Evolutionary conservation across 2,329 filamentous ascomycete genomes (phyloP), one percentile per base, ranked within the genome.

Genomic region (Cercospora berteroae): DNA sequence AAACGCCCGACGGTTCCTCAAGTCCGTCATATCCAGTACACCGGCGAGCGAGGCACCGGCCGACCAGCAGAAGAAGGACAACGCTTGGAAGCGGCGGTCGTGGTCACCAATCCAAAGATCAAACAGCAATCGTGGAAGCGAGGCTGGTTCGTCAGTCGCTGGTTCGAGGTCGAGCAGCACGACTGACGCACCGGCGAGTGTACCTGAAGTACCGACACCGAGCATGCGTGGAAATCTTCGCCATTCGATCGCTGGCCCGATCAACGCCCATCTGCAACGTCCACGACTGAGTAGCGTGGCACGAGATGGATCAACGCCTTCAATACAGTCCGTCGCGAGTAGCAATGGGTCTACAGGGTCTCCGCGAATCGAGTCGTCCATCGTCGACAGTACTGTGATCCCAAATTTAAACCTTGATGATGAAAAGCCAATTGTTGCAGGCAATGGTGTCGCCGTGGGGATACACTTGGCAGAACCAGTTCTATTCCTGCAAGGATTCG

Each of bases 391-490:
- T n/a, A 69, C 63, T 52, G 70, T 76, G 10, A 72, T 77, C 29
- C 74, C 75, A 6, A 68, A 71, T 8, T 64, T 75, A 56, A 73
- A 76, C 25, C 52, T 81, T 36, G 75, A 81, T 2, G 80, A 83
- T 57, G 84, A 86, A 70, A 92, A 93, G 79, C 91, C 92, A 1
- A 83, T 94, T n/a, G 91, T 90, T 12, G 88, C 89, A 16, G 91
- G 90, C 58, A 92, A 90, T 77, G 91, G 91, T 55, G 85, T 95
- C 23, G 85, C 85, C 25, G 90, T 92, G 74, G 90, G 88, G 31
- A 91, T 95, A 56, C 81, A 90, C 29, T 82, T 95, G 48, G 90
- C 90, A 29, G 92, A 95, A 77, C 91, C 91, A n/a, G 89, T 90
- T 66, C 82, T 95, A 25, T 95, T 92, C 74, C 82, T 95, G 36